Evolutionary conservation across 2,329 filamentous ascomycete species (phyloP), one percentile per base, ranked within the genome.

Genomic region (Penicillium sp.): DNA sequence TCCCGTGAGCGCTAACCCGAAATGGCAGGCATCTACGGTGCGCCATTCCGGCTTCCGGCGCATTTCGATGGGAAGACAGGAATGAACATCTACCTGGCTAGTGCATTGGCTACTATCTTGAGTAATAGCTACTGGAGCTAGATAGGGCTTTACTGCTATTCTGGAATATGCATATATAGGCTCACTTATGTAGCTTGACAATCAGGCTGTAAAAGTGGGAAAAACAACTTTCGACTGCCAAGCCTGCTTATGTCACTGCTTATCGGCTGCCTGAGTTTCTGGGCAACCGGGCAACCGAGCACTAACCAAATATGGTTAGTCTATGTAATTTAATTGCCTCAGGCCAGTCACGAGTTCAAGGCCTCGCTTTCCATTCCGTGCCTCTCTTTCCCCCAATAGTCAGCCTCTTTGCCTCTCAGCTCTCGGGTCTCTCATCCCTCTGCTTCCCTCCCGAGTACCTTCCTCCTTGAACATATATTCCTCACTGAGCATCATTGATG

Each of bases 341-440:
- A 65, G 61, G 62, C 61, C 56, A 41, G 37, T 35, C 4, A 2
- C 49, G 39, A 48, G 52, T 59, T 61, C 59, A 57, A 53, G 55
- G 59, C 63, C 62, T 66, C 62, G 64, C 65, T 68, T 69, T 71
- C 63, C 63, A 64, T 66, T 65, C 64, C 67, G 68, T 68, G 69
- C 66, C 64, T 62, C 55, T 56, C 58, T 60, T 56, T 56, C 58
- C 60, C 61, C 54, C 55, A 56, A 59, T 61, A 57, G 51, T 59
- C 49, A 61, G 50, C 53, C 46, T 55, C 41, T 57, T 60, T 55
- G 49, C 48, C 52, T 60, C 46, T 48, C 55, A 23, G 45, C 50
- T 47, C 56, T 44, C 50, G 46, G 45, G 46, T 46, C 44, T 38
- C 43, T 43, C 39, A 18, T 44, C 42, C 46, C 42, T 41, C 28